Conservation (phyloP, 805 yeast genomes). For the Naumovozyma dairenensis region DNA sequence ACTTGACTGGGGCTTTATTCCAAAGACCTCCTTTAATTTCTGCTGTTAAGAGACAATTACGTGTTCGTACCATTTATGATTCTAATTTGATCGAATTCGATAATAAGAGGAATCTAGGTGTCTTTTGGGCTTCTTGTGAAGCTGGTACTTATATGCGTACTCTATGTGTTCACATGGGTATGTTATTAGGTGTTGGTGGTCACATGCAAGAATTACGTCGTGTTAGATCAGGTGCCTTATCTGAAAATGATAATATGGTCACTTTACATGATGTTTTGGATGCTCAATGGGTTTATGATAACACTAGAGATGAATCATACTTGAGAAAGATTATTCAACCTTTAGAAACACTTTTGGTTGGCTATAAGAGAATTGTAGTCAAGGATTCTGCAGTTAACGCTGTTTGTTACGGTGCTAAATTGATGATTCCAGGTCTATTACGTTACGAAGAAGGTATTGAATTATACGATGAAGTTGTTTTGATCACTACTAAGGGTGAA, state of each 20-base stretch:
- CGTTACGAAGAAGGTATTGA: conserved; percentile 98
- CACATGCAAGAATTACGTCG: conserved; percentile 99
- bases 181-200: conserved; percentile 97
- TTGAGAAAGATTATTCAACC: conserved; percentile 91
- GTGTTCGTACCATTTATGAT: conserved; percentile 96
- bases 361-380: conserved; percentile 94
- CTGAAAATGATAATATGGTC: conserved; percentile 84
- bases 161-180: conserved; percentile 95
- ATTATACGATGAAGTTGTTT: conserved; percentile 92
- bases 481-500: conserved; percentile 98
- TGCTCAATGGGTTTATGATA: conserved; percentile 97
- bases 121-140: conserved; percentile 99
- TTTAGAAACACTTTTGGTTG: conserved; percentile 82
- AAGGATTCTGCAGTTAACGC: conserved; percentile 94
- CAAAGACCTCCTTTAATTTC: conserved; percentile 99
- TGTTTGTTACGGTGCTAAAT: conserved; percentile 96
- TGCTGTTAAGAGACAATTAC: conserved; percentile 97
- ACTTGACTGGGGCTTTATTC: conserved; percentile 95
- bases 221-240: conserved; percentile 94
- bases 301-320: conserved; percentile 93
- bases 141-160: conserved; percentile 99
- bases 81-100: conserved; percentile 91
- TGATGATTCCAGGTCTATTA: conserved; percentile 96
- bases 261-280: conserved; percentile 96
- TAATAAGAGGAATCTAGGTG: conserved; percentile 91